phyloP scores from a whole-genome alignment of 2,329 filamentous ascomycete species.

The Anisogramma anomala region DNA sequence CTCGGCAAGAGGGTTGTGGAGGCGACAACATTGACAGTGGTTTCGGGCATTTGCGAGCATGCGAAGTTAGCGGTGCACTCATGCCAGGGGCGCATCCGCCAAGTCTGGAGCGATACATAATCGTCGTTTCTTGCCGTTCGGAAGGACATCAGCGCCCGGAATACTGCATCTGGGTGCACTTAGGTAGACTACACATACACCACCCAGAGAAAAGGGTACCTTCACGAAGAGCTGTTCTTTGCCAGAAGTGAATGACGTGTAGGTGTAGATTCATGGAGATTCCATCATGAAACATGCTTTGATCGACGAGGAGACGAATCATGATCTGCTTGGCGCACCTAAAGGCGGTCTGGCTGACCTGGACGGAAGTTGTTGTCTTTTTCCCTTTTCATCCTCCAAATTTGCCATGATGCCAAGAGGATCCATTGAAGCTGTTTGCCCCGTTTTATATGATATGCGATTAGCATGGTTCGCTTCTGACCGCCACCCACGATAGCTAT shows the following conservation, averaged over 20 bases:
- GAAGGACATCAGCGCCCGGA: constrained; percentile 11
- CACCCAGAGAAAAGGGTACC: constrained; percentile 8
- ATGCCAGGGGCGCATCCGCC: constrained; percentile 10
- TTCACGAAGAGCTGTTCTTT: not conserved
- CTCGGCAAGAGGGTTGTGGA: constrained; percentile 11
- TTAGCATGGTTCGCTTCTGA: too few relatives aligned
- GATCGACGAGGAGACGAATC: too few relatives aligned
- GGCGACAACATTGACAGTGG: constrained; percentile 11
- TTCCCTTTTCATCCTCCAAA: too few relatives aligned
- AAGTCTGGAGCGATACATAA: constrained; percentile 11
- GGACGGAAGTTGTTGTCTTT: not conserved
- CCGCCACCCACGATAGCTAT: too few relatives aligned
- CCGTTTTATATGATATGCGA: too few relatives aligned
- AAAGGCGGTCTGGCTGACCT: not conserved
- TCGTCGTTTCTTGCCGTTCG: constrained; percentile 9
- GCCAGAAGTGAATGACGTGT: not conserved
- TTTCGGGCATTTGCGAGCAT: constrained; percentile 12
- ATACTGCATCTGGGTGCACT: constrained; percentile 13
- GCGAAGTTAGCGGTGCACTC: constrained; percentile 13
- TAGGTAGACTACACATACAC: constrained; percentile 14
- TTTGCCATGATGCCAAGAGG: constrained; percentile 15
- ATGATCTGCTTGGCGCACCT: not conserved
- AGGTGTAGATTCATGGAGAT: too few relatives aligned
- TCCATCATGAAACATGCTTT: too few relatives aligned
- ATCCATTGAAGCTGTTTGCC: too few relatives aligned